These are phyloP conservation scores for Trichosporon coremiiforme DNA, from an alignment of 1,284 basidiomycete genomes.

Conservation along the genomic window DNA sequence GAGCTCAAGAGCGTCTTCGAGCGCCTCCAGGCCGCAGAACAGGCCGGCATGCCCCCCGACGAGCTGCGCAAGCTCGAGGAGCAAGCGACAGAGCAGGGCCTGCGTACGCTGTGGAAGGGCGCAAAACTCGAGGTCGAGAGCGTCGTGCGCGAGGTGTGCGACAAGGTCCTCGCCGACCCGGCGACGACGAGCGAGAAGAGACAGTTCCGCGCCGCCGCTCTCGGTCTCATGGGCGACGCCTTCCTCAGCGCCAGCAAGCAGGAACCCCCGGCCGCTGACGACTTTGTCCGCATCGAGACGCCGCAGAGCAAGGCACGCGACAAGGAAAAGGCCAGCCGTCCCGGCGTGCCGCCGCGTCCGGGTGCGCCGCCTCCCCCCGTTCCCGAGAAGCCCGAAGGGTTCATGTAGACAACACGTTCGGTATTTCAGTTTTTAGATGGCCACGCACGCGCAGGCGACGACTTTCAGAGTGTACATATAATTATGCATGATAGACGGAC, in stretches of 20 bases:
- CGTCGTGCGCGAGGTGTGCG: conserved; percentile 89
- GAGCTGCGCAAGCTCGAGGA: conserved; percentile 90
- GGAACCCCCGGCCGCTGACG: conserved; percentile 50
- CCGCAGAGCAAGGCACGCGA: conserved; percentile 55
- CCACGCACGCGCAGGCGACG: neutral
- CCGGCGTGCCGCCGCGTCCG: conserved; percentile 8
- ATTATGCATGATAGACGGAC: conserved; percentile 23
- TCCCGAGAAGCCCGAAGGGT: conserved; percentile 12
- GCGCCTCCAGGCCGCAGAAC: conserved; percentile 88
- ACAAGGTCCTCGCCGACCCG: conserved; percentile 69
- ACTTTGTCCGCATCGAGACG: conserved; percentile 82
- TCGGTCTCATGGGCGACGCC: conserved; percentile 75
- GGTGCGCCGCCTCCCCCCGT: conserved; percentile 13
- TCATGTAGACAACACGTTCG: neutral
- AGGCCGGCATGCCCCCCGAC: conserved; percentile 80
- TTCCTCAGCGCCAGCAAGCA: neutral
- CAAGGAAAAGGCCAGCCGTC: conserved; percentile 33
- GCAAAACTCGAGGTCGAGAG: conserved; percentile 60
- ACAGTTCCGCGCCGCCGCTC: conserved; percentile 72
- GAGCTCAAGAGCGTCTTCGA: conserved; percentile 95
- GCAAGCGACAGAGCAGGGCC: conserved; percentile 90
- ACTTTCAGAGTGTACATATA: conserved; percentile 9
- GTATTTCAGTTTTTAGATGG: neutral
- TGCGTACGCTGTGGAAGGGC: conserved; percentile 86
- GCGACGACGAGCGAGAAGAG: conserved; percentile 62